Evolutionary conservation across 257 asterid genomes (phyloP).

Genomic region (Nemophila menziesii): DNA sequence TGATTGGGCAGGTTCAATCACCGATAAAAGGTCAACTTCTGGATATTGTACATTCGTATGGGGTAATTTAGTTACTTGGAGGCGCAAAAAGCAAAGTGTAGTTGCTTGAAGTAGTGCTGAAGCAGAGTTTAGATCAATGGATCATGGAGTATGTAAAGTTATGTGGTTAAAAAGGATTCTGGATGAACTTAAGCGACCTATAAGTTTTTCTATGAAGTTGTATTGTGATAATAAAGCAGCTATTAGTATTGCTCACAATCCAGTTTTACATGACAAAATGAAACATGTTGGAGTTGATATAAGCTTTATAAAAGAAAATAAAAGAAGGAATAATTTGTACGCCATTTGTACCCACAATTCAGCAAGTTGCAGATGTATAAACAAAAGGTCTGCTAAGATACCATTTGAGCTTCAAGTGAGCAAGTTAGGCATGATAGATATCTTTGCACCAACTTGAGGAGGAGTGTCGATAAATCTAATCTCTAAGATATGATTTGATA

Average conservation of each 20-base stretch:
- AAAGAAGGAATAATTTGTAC: not conserved
- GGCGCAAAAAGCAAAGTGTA: too few relatives aligned
- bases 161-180: not conserved
- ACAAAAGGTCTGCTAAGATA: not conserved
- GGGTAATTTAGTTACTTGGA: slow-evolving; percentile 2
- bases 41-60: not conserved
- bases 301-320: too few relatives aligned
- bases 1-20: too few relatives aligned
- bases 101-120: too few relatives aligned
- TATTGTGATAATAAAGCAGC: too few relatives aligned
- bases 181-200: not conserved
- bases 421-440: not conserved
- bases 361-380: not conserved
- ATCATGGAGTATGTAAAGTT: not conserved
- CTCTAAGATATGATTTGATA: too few relatives aligned
- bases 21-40: too few relatives aligned
- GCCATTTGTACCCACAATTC: not conserved
- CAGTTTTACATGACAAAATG: too few relatives aligned
- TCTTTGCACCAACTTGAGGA: not conserved
- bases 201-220: not conserved
- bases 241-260: not conserved
- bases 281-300: too few relatives aligned
- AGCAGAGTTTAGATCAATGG: not conserved
- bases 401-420: not conserved
- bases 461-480: not conserved